Evolutionary conservation across 495 filamentous ascomycete species (phyloP), one percentile per base, ranked within the genome.

Genomic region (Tetracladium setigerum): DNA sequence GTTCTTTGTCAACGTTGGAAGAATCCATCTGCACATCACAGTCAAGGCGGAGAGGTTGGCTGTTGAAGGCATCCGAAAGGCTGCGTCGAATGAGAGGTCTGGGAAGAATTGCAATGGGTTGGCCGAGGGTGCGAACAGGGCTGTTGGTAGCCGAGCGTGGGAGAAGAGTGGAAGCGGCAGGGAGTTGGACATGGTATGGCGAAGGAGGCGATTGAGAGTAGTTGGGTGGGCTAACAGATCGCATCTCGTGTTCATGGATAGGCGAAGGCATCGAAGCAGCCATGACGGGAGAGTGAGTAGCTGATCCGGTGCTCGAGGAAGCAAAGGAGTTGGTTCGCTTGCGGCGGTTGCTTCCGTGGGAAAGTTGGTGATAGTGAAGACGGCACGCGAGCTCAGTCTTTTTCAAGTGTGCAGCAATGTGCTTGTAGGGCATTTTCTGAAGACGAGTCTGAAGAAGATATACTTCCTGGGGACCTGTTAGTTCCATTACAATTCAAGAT

Each of bases 371-470:
- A 58, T 85, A 90, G 59, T 90, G 86, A 34, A 90, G 76, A 43
- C 86, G 85, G 64, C 86, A 90, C 43, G 86, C 86, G 48, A 90
- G 68, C 69, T 90, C 86, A 4, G 86, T 90, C 71, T 90, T 90
- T 65, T 88, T 87, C 50, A 90, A 66, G 54, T 88, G 80, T 47
- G 79, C 77, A 47, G 86, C 86, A 59, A 90, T 90, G 56, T 89
- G 86, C 74, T 90, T 90, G 67, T 90, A 90, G 1, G 86, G 85
- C 79, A 89, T 86, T 67, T 89, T 89, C 54, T 89, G 83, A 61
- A 84, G 76, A 34, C 86, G 81, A 49, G 85, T 89, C 60, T 87
- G 83, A 51, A 90, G 76, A 32, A 90, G 79, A 62, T 89, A 90
- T n/a, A 81, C 76, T 69, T 90, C 86, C 85, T 89, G 55, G 53